Evolutionary conservation across 441 rosid species (phyloP), one percentile per base, ranked within the genome.

Genomic region (Populus trichocarpa): DNA sequence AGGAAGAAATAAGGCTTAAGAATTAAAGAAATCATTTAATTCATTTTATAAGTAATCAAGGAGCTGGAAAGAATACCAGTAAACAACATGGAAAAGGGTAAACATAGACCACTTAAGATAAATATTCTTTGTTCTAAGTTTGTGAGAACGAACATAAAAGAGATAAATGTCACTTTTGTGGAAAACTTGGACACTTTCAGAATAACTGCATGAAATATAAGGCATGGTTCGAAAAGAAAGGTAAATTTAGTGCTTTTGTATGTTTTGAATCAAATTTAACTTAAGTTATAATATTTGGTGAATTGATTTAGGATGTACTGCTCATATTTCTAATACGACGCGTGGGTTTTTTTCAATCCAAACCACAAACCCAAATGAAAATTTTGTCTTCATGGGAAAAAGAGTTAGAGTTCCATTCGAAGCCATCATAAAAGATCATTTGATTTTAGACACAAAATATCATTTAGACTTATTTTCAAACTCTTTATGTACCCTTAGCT

Each of bases 211-310:
- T 38, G 14, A 74, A 66, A 75, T 2, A 22, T 40, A 36, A 67
- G 14, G 35, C 71, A 35, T 75, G 33, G 35, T 50, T 57, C 6
- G 77, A 78, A 73, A 78, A 66, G 57, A 78, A 73, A 8, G 72
- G 11, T n/a, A 33, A 30, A 36, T 20, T 13, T 65, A 9, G 2
- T 66, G 16, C 36, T 73, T 78, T 73, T 6, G 73, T 73, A 78
- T 66, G 72, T 78, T 73, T 67, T 13, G 76, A 78, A 78, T 73
- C 73, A 67, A 78, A 78, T 30, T 69, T 78, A 3, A 3, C 23
- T 42, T 26, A 73, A 73, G 73, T 53, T 68, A 8, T 50, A 66
- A 78, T 67, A 70, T 36, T 59, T 77, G 69, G 69, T 70, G 69
- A 64, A 59, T 77, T 50, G 67, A 30, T 30, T 30, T 4, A 30